Conservation (phyloP, 345 rosid species). For the Populus ilicifolia region DNA sequence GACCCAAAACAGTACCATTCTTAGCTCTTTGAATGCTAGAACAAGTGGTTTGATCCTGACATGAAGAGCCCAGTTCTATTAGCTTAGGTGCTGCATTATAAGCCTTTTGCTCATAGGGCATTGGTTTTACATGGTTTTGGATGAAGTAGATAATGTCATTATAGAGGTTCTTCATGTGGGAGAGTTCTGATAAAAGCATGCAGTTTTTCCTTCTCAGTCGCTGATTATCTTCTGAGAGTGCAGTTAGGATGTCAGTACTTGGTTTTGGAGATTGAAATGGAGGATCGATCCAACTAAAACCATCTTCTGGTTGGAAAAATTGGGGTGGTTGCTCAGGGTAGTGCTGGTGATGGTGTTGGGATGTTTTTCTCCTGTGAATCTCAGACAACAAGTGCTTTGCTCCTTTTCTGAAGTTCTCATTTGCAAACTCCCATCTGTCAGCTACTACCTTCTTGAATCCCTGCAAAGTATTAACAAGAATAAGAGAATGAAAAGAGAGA, state of each 20-base stretch:
- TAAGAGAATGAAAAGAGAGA: background rate
- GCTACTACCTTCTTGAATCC: slow-evolving; percentile 59
- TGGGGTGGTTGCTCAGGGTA: slow-evolving; percentile 15
- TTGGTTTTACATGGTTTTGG: slow-evolving; percentile 49
- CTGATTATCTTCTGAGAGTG: slow-evolving; percentile 51
- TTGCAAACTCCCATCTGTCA: slow-evolving; percentile 70
- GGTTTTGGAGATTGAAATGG: slow-evolving; percentile 19
- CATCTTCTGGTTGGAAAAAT: slow-evolving; percentile 17
- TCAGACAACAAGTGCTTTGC: slow-evolving; percentile 50
- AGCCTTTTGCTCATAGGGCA: background rate
- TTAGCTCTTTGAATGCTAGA: background rate
- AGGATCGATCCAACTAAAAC: slow-evolving; percentile 17
- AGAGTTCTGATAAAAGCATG: slow-evolving; percentile 52
- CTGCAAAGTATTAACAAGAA: slow-evolving; percentile 21
- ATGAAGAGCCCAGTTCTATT: slow-evolving; percentile 27
- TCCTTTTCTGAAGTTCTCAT: slow-evolving; percentile 54
- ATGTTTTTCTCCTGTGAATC: slow-evolving; percentile 52
- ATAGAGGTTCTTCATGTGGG: slow-evolving; percentile 58
- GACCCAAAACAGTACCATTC: background rate
- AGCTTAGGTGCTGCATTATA: slow-evolving; percentile 15
- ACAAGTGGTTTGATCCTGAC: slow-evolving; percentile 6
- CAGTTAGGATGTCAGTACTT: slow-evolving; percentile 25
- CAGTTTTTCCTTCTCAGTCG: slow-evolving; percentile 44
- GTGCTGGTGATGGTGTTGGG: slow-evolving; percentile 29
- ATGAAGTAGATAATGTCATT: slow-evolving; percentile 59